Conservation (phyloP, 129 eudicot species). For the Artemisia annua region DNA sequence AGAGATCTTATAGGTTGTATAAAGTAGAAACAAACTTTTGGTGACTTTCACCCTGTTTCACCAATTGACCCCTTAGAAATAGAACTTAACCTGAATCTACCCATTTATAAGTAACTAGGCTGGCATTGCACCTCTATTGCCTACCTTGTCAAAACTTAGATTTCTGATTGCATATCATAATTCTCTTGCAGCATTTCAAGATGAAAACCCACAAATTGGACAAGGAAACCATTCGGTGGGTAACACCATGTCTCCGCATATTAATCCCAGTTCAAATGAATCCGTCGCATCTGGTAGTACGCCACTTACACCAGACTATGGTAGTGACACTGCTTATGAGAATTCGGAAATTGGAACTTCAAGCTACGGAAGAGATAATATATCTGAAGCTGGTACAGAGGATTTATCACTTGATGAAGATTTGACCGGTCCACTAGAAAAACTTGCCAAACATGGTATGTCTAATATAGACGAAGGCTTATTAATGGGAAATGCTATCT, state of each 20-base stretch:
- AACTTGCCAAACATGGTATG: conserved; percentile 74
- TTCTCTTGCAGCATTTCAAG: conserved; percentile 72
- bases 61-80: too few relatives aligned
- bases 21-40: too few relatives aligned
- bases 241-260: neutral
- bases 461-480: conserved; percentile 95
- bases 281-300: conserved; percentile 56
- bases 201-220: conserved; percentile 50
- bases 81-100: too few relatives aligned
- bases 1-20: too few relatives aligned
- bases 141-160: neutral
- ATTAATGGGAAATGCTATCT: conserved; percentile 86
- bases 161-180: conserved; percentile 10
- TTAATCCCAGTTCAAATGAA: conserved; percentile 2
- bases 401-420: conserved; percentile 77
- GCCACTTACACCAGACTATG: conserved; percentile 69
- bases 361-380: conserved; percentile 78
- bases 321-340: conserved; percentile 94
- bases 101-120: too few relatives aligned
- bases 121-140: too few relatives aligned
- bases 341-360: conserved; percentile 85
- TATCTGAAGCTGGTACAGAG: conserved; percentile 77
- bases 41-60: too few relatives aligned
- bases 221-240: conserved; percentile 39
- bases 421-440: conserved; percentile 63